Base-by-base conservation (phyloP, 164 flowering plant species). In the Magnolia kwangsiensis region DNA sequence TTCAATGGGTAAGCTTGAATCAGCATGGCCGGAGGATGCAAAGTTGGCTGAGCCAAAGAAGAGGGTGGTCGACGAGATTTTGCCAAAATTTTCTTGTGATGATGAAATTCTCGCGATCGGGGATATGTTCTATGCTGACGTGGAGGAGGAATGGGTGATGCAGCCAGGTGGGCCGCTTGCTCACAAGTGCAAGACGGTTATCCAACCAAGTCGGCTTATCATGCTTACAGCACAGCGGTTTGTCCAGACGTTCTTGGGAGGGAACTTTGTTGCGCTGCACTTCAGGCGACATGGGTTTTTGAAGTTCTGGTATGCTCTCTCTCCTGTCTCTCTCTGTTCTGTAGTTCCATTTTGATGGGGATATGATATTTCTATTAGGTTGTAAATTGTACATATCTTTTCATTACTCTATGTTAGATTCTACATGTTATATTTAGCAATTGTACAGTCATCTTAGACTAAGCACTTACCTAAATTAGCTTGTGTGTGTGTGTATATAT, bases 151-250 rank as follows among this genome's bases (percentile, higher is more conserved):
- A 49, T 90, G 95, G 99, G 92, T 91, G 72, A 89, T 88, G 96
- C 99, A 96, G 82, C 97, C 98, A 0, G 97, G 99, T 31, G 99
- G 99, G 67, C 98, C 99, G 1, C 85, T 96, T 83, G 89, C 92
- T 66, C 98, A 94, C 79, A 86, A 82, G 64, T 94, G 99, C 82
- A 88, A 85, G 86, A 94, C 93, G 61, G 58, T 96, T 78, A 87
- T 94, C 23, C 97, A 96, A 81, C 99, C 99, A 1, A 90, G 89
- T 83, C 85, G 87, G 66, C 87, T 92, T 18, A 94, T 96, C 67
- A 74, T 86, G 88, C 85, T 94, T 50, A 96, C 99, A 45, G 99
- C 99, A 2, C 97, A 96, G 81, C 86, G 99, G 9, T 96, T 96
- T 78, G 82, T 96, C 73, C 99, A 96, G 75, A 96, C 99, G 7